Percentiles rank a stretch among this genome's conserved stretches.
Evolutionary conservation across 345 rosid genomes (phyloP).

Genomic region (Salix koriyanagi): DNA sequence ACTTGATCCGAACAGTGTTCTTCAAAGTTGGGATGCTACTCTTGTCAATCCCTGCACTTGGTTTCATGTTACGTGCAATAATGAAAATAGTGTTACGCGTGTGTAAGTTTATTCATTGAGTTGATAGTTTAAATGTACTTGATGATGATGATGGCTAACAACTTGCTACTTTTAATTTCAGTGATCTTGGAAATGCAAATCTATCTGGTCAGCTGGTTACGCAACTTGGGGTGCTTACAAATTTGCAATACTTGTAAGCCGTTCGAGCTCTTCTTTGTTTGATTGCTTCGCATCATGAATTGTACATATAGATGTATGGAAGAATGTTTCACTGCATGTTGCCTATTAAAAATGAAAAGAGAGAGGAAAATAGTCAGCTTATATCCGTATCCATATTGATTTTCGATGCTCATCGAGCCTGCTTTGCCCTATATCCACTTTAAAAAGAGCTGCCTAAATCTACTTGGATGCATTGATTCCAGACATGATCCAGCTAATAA

Average conservation of each 20-base stretch:
- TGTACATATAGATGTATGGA: not conserved
- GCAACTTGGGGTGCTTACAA: conserved; percentile 56
- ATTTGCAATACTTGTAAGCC: conserved; percentile 81
- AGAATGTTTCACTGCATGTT: not conserved
- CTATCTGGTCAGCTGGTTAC: conserved; percentile 59
- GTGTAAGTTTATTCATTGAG: conserved; percentile 54
- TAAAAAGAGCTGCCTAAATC: not conserved
- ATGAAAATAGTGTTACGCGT: conserved; percentile 60
- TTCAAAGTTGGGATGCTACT: conserved; percentile 82
- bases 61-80: conserved; percentile 80
- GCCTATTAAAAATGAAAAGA: not conserved
- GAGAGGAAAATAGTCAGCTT: not conserved
- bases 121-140: conserved; percentile 1
- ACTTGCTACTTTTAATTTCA: conserved; percentile 1
- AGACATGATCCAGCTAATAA: not conserved
- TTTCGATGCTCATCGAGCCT: not conserved
- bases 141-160: not conserved
- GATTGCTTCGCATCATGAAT: not conserved
- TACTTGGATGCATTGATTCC: not conserved
- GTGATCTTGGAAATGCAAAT: conserved; percentile 68
- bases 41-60: conserved; percentile 80
- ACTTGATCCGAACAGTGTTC: conserved; percentile 62
- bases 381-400: not conserved
- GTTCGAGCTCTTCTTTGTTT: not conserved
- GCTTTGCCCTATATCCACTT: not conserved